These are phyloP conservation scores for Pyrenophora graminea DNA, from an alignment of 2,329 filamentous ascomycete genomes.

Conservation along the genomic window DNA sequence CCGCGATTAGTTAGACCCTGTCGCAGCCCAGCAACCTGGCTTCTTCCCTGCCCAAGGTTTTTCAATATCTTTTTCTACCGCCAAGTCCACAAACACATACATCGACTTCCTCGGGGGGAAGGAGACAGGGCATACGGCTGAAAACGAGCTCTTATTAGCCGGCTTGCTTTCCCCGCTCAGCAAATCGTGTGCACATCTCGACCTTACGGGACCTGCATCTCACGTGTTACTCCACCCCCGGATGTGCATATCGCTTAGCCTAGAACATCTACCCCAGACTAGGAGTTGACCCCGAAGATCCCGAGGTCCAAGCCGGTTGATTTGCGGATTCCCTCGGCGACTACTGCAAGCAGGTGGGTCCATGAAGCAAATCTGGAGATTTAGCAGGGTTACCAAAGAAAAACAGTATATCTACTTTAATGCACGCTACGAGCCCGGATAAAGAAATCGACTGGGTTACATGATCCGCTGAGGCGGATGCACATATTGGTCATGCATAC, in stretches of 20 bases:
- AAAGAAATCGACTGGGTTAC: constrained; percentile 13
- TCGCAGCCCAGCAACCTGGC: constrained; percentile 17
- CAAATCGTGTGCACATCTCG: constrained; percentile 1
- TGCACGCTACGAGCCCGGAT: constrained; percentile 23
- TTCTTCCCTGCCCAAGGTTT: background rate
- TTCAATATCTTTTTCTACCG: background rate
- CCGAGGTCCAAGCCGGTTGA: constrained; percentile 32
- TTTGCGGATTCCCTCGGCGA: constrained; percentile 25
- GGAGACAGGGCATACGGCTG: background rate
- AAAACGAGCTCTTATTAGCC: constrained; percentile 2
- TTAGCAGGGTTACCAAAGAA: background rate
- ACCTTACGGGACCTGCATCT: constrained; percentile 22
- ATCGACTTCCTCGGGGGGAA: background rate
- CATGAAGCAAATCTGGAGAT: constrained; percentile 3
- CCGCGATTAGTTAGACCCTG: constrained; percentile 4
- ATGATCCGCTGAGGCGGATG: constrained; percentile 17
- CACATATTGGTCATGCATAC: constrained; percentile 13
- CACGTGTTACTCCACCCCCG: constrained; percentile 19
- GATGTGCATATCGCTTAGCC: constrained; percentile 16
- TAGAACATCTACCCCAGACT: constrained; percentile 15
- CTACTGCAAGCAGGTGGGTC: constrained; percentile 6
- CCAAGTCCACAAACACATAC: background rate
- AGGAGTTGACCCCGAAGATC: constrained; percentile 9
- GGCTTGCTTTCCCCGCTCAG: background rate
- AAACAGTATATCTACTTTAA: constrained; percentile 1